Percentiles rank a stretch among this genome's conserved stretches.
These are phyloP conservation scores for Coemansia interrupta DNA, from an alignment of 192 early-diverging fungal genomes.

Conservation along the genomic window DNA sequence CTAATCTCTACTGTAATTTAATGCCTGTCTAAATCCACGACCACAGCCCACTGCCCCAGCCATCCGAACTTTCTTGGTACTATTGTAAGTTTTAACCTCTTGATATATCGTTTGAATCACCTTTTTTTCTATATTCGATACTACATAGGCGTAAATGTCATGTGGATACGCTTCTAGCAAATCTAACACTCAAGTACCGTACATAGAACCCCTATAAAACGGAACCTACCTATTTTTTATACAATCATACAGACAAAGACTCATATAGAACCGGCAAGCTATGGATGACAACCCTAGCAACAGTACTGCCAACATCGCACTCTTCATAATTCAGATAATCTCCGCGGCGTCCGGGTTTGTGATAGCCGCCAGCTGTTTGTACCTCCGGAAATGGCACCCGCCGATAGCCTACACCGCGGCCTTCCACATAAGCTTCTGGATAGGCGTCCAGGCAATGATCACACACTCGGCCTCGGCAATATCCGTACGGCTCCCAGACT, in stretches of 20 bases:
- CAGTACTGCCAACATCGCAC: slow-evolving; percentile 31
- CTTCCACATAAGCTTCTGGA: slow-evolving; percentile 51
- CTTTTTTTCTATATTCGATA: not conserved
- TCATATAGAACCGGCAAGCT: slow-evolving; percentile 3
- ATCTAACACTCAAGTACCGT: no score
- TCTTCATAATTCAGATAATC: slow-evolving; percentile 45
- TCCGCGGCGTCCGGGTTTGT: slow-evolving; percentile 42
- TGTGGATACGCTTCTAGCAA: no score
- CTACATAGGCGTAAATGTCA: not conserved
- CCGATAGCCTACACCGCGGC: slow-evolving; percentile 46
- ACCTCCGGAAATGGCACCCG: slow-evolving; percentile 45
- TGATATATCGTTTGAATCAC: slow-evolving; percentile 13
- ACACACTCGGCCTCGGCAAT: slow-evolving; percentile 45
- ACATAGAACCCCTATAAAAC: not conserved
- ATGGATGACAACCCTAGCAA: slow-evolving; percentile 31
- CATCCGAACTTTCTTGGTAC: not conserved
- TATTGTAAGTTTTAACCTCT: not conserved
- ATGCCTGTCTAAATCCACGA: no score
- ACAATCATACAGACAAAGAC: not conserved
- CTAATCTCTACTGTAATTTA: no score
- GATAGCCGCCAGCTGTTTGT: slow-evolving; percentile 39
- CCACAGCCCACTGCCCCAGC: no score
- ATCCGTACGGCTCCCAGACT: slow-evolving; percentile 37
- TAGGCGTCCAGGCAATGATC: slow-evolving; percentile 47
- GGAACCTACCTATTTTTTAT: not conserved